phyloP scores from a whole-genome alignment of 257 asterid species.

The Penstemon newberryi region DNA sequence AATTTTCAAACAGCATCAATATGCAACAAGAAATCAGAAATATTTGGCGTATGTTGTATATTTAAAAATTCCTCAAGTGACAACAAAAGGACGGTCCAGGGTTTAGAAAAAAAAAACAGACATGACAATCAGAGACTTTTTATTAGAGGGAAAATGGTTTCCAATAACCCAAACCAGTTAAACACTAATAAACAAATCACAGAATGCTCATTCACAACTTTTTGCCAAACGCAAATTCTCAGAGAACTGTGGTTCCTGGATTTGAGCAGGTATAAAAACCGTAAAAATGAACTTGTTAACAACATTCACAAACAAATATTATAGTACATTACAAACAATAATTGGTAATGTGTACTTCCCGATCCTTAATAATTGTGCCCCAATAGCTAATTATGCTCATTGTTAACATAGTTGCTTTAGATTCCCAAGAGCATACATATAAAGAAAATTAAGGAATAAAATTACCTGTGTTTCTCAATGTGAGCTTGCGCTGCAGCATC shows the following conservation, averaged over 20 bases:
- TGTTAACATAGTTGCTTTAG: too few relatives aligned
- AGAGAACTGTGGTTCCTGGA: not conserved
- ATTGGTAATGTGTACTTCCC: not conserved
- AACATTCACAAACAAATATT: not conserved
- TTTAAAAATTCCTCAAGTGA: not conserved
- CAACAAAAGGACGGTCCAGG: too few relatives aligned
- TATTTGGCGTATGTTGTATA: not conserved
- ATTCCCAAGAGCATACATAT: not conserved
- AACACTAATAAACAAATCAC: not conserved
- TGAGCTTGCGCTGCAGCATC: slow-evolving; percentile 78
- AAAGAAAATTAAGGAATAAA: slow-evolving; percentile 11
- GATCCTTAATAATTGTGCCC: not conserved
- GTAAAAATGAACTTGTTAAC: not conserved
- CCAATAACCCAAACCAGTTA: not conserved
- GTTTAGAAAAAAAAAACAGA: not conserved
- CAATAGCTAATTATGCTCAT: not conserved
- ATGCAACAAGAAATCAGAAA: not conserved
- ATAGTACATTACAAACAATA: not conserved
- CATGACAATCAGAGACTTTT: not conserved
- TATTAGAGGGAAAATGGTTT: not conserved
- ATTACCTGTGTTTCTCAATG: slow-evolving; percentile 84
- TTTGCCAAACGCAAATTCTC: not conserved
- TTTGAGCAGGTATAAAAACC: not conserved
- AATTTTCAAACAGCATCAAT: not conserved
- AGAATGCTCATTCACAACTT: not conserved